Conservation (phyloP, 2,329 filamentous ascomycete genomes). For the Domatiomyces globalis region DNA sequence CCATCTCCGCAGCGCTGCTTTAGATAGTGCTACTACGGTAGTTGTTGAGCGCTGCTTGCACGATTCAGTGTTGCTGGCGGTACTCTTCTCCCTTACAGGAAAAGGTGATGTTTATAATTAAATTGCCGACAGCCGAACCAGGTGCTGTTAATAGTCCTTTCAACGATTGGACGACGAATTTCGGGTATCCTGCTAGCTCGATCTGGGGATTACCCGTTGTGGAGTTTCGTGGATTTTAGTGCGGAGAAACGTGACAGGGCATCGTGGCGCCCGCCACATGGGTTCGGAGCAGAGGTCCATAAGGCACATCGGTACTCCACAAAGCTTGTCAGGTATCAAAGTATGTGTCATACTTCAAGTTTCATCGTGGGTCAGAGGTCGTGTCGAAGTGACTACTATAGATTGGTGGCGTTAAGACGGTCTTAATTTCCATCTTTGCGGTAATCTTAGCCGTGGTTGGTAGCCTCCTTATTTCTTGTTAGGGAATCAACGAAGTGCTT, state of each 20-base stretch:
- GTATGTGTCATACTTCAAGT: neutral
- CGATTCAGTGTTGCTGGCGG: too few relatives aligned
- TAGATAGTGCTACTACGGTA: too few relatives aligned
- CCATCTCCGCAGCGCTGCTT: too few relatives aligned
- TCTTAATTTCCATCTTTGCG: neutral
- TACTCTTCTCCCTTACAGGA: too few relatives aligned
- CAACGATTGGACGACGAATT: neutral
- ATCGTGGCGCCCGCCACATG: neutral
- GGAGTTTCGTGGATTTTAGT: neutral
- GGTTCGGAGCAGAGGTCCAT: neutral
- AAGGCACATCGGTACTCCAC: neutral
- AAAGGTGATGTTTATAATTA: too few relatives aligned
- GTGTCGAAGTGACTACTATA: neutral
- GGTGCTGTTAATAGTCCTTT: neutral
- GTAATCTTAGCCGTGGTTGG: conserved; percentile 6
- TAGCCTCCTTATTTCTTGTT: conserved; percentile 14
- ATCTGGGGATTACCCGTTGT: neutral
- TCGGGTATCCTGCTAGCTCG: neutral
- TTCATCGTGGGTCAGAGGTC: neutral
- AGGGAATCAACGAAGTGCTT: conserved; percentile 16
- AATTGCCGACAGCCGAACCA: too few relatives aligned
- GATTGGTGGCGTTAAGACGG: neutral
- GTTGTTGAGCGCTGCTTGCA: too few relatives aligned
- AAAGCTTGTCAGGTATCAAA: neutral
- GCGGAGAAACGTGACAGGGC: neutral